Evolutionary conservation across 2,329 filamentous ascomycete genomes (phyloP), one percentile per base, ranked within the genome.

Genomic region (Sclerotinia sclerotiorum): DNA sequence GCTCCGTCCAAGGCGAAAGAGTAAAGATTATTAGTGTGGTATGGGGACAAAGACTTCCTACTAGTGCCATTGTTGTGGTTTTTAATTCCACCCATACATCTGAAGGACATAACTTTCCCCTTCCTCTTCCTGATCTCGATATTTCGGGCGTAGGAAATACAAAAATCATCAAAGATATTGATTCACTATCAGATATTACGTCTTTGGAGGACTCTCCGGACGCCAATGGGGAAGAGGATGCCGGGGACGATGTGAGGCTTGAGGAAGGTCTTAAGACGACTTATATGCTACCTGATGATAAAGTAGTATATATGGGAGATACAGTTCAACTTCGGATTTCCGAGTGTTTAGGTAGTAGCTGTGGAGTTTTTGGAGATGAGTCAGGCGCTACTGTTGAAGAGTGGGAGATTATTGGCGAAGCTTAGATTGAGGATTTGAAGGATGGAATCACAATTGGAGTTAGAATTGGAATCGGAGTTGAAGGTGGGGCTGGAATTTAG

Each of bases 301-400:
- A 29, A 24, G 57, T 70, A 15, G 70, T 70, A 4, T 76, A 71
- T 69, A 61, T 64, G 13, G 69, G 68, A 17, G 71, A 74, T 7
- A 73, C 70, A 39, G 68, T 64, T 7, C 60, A 78, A 67, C 72
- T 85, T 70, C 78, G 79, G 35, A 79, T 85, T 29, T 69, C 71
- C 51, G 84, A 83, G 1, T 83, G 81, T 70, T 13, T 61, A n/a
- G 55, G 55, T 15, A 74, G 77, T 68, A 64, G 54, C 1, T 72
- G 68, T 46, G 68, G 76, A 7, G 73, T 74, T 24, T 27, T 39
- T 51, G 65, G 55, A 19, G 72, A 79, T 70, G 74, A 75, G 10
- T 74, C 72, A 0, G 83, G 83, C 0, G 81, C 81, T 10, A 84
- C 80, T 51, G 83, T 85, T 1, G 83, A 81, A n/a, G 83, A 85